Evolutionary conservation across 805 yeast genomes (phyloP).

Genomic region (Candida gorgasii): DNA sequence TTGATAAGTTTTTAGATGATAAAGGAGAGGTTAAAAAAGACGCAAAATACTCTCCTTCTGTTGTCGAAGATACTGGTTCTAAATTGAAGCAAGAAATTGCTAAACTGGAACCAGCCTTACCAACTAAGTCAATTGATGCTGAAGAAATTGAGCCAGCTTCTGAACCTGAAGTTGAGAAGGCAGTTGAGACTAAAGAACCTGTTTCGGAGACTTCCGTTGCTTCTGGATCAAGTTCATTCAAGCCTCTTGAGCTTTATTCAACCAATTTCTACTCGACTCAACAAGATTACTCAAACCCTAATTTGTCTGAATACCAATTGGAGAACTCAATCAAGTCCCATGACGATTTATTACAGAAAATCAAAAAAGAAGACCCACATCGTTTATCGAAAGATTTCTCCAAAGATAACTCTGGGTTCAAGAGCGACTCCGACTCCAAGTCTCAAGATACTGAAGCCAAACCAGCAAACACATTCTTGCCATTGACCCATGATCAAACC

Average conservation of each 20-base stretch:
- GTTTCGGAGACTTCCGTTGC: not conserved
- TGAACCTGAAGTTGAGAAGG: not conserved
- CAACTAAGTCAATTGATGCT: conserved; percentile 3
- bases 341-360: conserved; percentile 32
- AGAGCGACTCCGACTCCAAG: too few species aligned
- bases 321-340: conserved; percentile 40
- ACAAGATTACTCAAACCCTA: conserved; percentile 39
- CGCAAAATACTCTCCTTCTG: conserved; percentile 30
- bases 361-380: conserved; percentile 38
- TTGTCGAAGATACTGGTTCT: not conserved
- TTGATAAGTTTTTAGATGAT: conserved; percentile 52
- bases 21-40: conserved; percentile 55
- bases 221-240: not conserved
- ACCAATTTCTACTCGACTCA: conserved; percentile 10
- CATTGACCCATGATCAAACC: conserved; percentile 11
- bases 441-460: not conserved
- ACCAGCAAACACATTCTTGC: conserved; percentile 10
- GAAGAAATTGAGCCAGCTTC: conserved; percentile 20
- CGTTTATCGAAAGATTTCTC: conserved; percentile 22
- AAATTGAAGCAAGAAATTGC: not conserved
- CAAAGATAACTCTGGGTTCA: conserved; percentile 7
- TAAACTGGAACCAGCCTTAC: not conserved
- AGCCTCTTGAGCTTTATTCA: not conserved
- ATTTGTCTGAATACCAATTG: conserved; percentile 45
- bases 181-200: not conserved